phyloP scores from a whole-genome alignment of 2,329 filamentous ascomycete species.

The Colletotrichum cordylinicola region DNA sequence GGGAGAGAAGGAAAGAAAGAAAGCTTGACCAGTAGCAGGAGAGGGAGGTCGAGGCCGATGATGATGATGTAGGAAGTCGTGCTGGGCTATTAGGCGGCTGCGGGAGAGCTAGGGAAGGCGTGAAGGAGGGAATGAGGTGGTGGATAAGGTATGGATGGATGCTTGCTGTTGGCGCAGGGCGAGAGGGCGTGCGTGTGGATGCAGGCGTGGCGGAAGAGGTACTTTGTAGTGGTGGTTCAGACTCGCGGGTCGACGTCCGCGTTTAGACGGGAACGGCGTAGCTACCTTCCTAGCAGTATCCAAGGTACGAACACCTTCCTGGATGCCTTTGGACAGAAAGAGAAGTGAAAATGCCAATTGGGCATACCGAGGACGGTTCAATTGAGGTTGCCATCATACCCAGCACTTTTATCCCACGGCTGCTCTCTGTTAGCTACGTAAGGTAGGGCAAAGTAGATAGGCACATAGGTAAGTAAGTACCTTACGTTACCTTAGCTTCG shows the following conservation, averaged over 20 bases:
- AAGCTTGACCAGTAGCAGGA: not conserved
- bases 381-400: not conserved
- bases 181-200: not conserved
- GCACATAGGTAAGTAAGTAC: not conserved
- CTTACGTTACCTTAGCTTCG: not conserved
- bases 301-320: not conserved
- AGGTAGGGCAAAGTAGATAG: not conserved
- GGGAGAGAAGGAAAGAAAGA: not conserved
- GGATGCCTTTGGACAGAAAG: not conserved
- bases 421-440: not conserved
- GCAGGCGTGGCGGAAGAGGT: not conserved
- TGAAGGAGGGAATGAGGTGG: not conserved
- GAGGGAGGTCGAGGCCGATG: constrained; percentile 8
- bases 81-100: not conserved
- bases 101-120: not conserved
- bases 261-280: constrained; percentile 22
- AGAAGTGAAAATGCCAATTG: not conserved
- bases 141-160: not conserved
- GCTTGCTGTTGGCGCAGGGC: not conserved
- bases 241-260: constrained; percentile 8
- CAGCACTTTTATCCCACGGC: not conserved
- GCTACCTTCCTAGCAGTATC: not conserved
- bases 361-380: not conserved
- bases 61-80: constrained; percentile 13
- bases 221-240: constrained; percentile 1